Evolutionary conservation across 176 grass and related monocot species (phyloP).

Genomic region (Calamus simplicifolius): DNA sequence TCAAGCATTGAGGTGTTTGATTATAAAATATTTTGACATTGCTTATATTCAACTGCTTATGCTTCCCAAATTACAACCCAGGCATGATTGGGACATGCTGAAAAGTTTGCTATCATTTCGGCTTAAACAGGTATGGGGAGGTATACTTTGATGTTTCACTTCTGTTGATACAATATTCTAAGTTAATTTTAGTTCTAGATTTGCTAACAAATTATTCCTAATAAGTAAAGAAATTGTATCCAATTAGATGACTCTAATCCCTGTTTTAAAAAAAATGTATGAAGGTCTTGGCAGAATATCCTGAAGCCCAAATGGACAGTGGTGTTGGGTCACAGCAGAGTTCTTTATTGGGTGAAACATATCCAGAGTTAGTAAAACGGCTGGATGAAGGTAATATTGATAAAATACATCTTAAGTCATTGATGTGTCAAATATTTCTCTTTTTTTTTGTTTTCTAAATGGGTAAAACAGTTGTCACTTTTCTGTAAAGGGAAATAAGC

Average conservation of each 20-base stretch:
- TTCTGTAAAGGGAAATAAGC: too few relatives aligned
- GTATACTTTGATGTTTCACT: conserved; percentile 37
- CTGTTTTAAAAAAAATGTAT: conserved; percentile 14
- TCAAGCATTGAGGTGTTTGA: background rate
- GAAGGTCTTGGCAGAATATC: conserved; percentile 82
- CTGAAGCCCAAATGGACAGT: conserved; percentile 33
- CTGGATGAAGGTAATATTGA: conserved; percentile 75
- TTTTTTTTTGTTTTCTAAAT: background rate
- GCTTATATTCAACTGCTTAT: conserved; percentile 20
- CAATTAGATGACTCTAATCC: conserved; percentile 17
- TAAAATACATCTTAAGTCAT: conserved; percentile 3
- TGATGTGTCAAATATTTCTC: background rate
- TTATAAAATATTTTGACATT: background rate
- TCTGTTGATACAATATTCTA: background rate
- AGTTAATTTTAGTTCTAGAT: background rate
- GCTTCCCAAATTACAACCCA: conserved; percentile 17
- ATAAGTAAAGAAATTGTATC: conserved; percentile 2
- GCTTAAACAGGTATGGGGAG: conserved; percentile 90
- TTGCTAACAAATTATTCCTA: background rate
- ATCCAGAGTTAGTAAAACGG: conserved; percentile 51
- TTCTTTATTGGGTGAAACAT: conserved; percentile 41
- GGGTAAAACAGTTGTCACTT: too few relatives aligned
- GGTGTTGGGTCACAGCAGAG: conserved; percentile 34
- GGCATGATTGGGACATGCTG: conserved; percentile 88
- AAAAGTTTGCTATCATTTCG: conserved; percentile 63